These are phyloP conservation scores for Arthrinium puccinioides DNA, from an alignment of 2,329 filamentous ascomycete species.

Conservation along the genomic window DNA sequence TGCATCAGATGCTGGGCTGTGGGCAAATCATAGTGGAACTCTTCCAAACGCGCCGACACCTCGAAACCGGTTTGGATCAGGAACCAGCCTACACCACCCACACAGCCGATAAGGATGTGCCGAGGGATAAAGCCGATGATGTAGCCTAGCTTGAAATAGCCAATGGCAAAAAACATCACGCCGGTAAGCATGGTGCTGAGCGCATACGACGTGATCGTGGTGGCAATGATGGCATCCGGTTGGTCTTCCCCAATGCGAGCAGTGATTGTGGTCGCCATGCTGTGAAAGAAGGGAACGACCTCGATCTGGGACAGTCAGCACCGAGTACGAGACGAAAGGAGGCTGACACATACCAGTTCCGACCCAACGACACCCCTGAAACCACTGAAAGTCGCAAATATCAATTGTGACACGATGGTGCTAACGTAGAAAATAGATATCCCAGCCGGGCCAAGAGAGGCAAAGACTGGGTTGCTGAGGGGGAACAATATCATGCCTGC, in stretches of 20 bases:
- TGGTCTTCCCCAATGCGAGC: conserved; percentile 70
- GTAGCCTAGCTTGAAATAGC: conserved; percentile 78
- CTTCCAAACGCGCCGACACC: conserved; percentile 82
- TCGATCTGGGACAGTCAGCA: conserved; percentile 59
- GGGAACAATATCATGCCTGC: conserved; percentile 89
- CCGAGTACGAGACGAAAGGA: background rate
- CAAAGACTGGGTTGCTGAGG: conserved; percentile 78
- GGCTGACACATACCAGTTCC: conserved; percentile 59
- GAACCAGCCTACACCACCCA: conserved; percentile 95
- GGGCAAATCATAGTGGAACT: conserved; percentile 71
- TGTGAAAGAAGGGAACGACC: conserved; percentile 97
- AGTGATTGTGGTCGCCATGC: conserved; percentile 90
- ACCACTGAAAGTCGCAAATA: conserved; percentile 79
- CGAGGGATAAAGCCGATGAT: conserved; percentile 95
- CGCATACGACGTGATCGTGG: conserved; percentile 86
- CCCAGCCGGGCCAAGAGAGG: conserved; percentile 79
- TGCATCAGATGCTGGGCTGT: conserved; percentile 71
- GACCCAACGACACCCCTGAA: conserved; percentile 91
- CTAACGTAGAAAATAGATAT: conserved; percentile 99
- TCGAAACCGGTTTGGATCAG: conserved; percentile 86
- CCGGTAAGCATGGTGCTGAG: conserved; percentile 88
- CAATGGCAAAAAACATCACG: conserved; percentile 85
- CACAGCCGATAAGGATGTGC: conserved; percentile 93
- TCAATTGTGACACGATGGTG: conserved; percentile 87
- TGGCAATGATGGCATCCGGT: conserved; percentile 81